A percentile compares a stretch with the other conserved stretches of the same genome.
Evolutionary conservation across 495 filamentous ascomycete species (phyloP).

Genomic region (Sporormia fimetaria): DNA sequence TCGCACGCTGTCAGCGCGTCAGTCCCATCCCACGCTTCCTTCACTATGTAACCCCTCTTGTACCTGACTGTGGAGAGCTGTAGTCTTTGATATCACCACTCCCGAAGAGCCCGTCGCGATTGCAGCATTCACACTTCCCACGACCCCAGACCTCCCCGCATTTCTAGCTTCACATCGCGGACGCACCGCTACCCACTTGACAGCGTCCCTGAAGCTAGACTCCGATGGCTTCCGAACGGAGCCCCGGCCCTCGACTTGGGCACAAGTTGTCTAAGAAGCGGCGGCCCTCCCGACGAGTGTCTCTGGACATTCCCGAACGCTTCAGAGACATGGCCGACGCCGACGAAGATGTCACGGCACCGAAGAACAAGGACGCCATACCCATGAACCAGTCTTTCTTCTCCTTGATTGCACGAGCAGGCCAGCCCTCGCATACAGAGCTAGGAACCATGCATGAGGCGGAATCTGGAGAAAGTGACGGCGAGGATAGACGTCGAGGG

Average conservation of each 20-base stretch:
- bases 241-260: slow-evolving; percentile 30
- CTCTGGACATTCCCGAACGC: slow-evolving; percentile 66
- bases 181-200: neutral
- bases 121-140: neutral
- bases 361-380: slow-evolving; percentile 38
- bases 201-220: neutral
- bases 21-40: slow-evolving; percentile 17
- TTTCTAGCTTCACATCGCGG: neutral
- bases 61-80: slow-evolving; percentile 24
- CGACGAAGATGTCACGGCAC: slow-evolving; percentile 62
- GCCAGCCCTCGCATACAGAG: slow-evolving; percentile 31
- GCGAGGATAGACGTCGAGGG: slow-evolving; percentile 21
- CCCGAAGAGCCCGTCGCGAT: neutral
- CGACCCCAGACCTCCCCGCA: slow-evolving; percentile 2
- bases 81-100: too few relatives aligned
- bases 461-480: slow-evolving; percentile 44
- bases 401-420: slow-evolving; percentile 85
- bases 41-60: slow-evolving; percentile 23
- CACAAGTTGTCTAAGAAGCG: slow-evolving; percentile 51
- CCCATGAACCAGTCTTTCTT: slow-evolving; percentile 94
- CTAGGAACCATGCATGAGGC: slow-evolving; percentile 19
- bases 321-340: slow-evolving; percentile 62
- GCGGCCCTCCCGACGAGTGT: slow-evolving; percentile 44
- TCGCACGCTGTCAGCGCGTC: slow-evolving; percentile 22
- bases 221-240: slow-evolving; percentile 34